A percentile compares a stretch with the other conserved stretches of the same genome.
Conservation (phyloP, 192 early-diverging fungal genomes). For the Rhizophlyctis rosea region DNA sequence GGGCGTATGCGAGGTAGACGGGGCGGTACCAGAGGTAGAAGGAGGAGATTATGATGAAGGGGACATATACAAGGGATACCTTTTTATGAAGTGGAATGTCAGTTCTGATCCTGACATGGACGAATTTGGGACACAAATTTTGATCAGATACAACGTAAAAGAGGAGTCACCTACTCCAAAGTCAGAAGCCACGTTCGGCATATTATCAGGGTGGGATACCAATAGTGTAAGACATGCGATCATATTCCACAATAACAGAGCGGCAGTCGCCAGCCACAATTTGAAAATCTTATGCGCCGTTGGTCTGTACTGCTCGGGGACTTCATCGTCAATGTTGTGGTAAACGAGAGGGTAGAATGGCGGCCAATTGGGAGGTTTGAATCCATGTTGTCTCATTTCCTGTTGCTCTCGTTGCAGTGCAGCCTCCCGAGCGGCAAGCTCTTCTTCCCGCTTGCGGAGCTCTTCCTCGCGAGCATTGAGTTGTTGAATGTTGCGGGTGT, state of each 20-base stretch:
- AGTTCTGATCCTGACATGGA: slow-evolving; percentile 8
- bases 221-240: slow-evolving; percentile 73
- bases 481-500: slow-evolving; percentile 30
- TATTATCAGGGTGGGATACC: slow-evolving; percentile 57
- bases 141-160: not conserved
- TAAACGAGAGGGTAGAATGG: slow-evolving; percentile 82
- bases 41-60: slow-evolving; percentile 67
- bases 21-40: slow-evolving; percentile 90
- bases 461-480: slow-evolving; percentile 63
- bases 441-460: slow-evolving; percentile 68
- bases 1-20: slow-evolving; percentile 83
- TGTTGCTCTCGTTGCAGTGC: slow-evolving; percentile 63
- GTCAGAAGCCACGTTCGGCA: slow-evolving; percentile 69
- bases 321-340: slow-evolving; percentile 68
- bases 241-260: slow-evolving; percentile 72
- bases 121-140: not conserved
- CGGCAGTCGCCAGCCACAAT: slow-evolving; percentile 66
- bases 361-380: slow-evolving; percentile 70
- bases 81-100: too few species aligned
- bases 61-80: slow-evolving; percentile 9
- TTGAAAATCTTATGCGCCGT: slow-evolving; percentile 64
- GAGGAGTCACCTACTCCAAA: slow-evolving; percentile 51
- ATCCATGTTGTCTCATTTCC: slow-evolving; percentile 52
- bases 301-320: slow-evolving; percentile 61
- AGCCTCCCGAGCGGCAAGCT: slow-evolving; percentile 72